phyloP scores from a whole-genome alignment of 2,329 filamentous ascomycete species.

The Alternaria sp. region DNA sequence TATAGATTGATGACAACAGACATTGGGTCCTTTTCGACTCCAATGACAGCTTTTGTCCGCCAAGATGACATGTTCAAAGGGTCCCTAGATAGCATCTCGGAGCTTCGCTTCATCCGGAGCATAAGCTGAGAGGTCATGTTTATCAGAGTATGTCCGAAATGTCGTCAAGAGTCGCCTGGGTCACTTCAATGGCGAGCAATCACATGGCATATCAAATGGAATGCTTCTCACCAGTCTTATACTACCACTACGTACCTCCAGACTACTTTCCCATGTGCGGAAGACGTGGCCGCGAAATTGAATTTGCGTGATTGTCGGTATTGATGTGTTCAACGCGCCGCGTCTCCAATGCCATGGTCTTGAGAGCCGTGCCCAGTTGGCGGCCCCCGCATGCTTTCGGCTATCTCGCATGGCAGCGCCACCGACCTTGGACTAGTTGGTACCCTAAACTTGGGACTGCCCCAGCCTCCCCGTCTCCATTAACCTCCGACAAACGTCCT shows the following conservation, averaged over 20 bases:
- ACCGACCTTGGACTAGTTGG: background rate
- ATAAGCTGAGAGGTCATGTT: background rate
- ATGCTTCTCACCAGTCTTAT: background rate
- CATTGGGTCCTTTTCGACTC: background rate
- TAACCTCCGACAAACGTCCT: no score
- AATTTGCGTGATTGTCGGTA: background rate
- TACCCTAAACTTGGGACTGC: background rate
- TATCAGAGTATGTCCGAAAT: accelerated
- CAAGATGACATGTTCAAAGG: background rate
- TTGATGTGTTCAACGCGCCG: no score
- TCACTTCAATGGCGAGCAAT: background rate
- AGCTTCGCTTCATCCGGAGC: background rate
- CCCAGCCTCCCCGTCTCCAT: background rate
- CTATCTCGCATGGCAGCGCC: background rate
- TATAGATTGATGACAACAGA: background rate
- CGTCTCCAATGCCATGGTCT: no score
- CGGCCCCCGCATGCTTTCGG: background rate
- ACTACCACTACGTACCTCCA: background rate
- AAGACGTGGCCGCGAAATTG: background rate
- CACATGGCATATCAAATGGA: background rate
- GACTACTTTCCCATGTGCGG: background rate
- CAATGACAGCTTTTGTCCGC: background rate
- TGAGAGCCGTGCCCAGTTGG: no score
- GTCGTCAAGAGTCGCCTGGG: background rate
- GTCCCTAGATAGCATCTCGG: background rate